Evolutionary conservation across 495 filamentous ascomycete species (phyloP), one percentile per base, ranked within the genome.

Genomic region (Chaetomium fimeti): DNA sequence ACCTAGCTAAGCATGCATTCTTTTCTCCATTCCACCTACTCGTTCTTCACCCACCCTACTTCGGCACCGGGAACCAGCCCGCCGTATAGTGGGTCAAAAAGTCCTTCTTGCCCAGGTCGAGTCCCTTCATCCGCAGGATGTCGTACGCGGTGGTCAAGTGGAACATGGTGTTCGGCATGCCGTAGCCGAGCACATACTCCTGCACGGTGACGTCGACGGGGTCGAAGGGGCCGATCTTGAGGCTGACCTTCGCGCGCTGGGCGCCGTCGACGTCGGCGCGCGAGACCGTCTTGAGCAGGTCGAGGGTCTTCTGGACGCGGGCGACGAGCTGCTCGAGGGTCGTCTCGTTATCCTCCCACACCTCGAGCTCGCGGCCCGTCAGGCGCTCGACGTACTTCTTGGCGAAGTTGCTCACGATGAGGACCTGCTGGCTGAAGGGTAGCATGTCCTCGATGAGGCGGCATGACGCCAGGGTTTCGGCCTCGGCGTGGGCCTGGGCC

Each of bases 141-240:
- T 59, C 72, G 71, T 89, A 88, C 48, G 83, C 74, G 8, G 74
- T 84, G n/a, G 67, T 74, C 38, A 84, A 42, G 71, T 88, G 85
- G 73, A 89, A 88, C 63, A 75, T 82, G 64, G 86, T 75, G 63
- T 88, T 85, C 38, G 85, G 82, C 15, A 84, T 22, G 6, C 72
- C 68, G 65, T 76, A 82, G 5, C 68, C 63, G 27, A 68, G 53
- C 18, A 80, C 64, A 63, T 80, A 66, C n/a, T 64, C 60, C 42
- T 32, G 48, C 32, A 24, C n/a, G 5, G 56, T 53, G 7, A 40
- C 48, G 38, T 62, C 47, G 16, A 64, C 8, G 51, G 42, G 24
- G 3, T 8, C 29, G 27, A 7, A 36, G 11, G 18, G 32, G 16
- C 54, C 63, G 22, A 47, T 28, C 16, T 52, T 47, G 9, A 53